A percentile compares a stretch with the other conserved stretches of the same genome.
Conservation (phyloP, 306 rosid species). For the barrel medic (Medicago truncatula) region MtrunA17r5.0-ANR NC_053048.1:6982001-6982500, state of each 20-base stretch:
- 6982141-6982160: slow-evolving; percentile 5
- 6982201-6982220: background rate
- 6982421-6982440: background rate
- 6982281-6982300: too few species aligned
- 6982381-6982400: too few species aligned
- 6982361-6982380: too few species aligned
- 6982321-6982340: background rate
- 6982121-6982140: slow-evolving; percentile 16
- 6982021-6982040: slow-evolving; percentile 45
- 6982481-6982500: too few species aligned
- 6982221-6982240: background rate
- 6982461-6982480: too few species aligned
- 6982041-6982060: slow-evolving; percentile 42
- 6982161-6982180: slow-evolving; percentile 6
- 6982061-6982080: slow-evolving; percentile 50
- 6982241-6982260: background rate
- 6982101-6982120: slow-evolving; percentile 40
- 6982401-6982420: background rate
- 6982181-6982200: background rate
- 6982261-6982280: background rate
- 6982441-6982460: too few species aligned
- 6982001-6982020: slow-evolving; percentile 51
- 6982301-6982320: too few species aligned
- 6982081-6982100: slow-evolving; percentile 49
- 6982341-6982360: too few species aligned